phyloP scores from a whole-genome alignment of 345 rosid species.

The Geranium brycei region DNA sequence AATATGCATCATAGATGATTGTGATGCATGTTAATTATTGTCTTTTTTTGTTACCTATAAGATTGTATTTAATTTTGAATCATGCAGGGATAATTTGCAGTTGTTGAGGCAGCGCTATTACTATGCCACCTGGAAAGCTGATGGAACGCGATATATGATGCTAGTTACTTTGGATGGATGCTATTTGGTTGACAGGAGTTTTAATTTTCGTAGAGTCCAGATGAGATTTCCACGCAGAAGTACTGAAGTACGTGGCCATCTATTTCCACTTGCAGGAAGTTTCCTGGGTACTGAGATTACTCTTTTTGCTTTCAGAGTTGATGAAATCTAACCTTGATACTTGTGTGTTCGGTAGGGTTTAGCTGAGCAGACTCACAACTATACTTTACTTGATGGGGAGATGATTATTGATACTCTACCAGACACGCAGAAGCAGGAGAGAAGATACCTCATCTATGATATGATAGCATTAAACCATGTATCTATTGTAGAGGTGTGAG shows the following conservation, averaged over 20 bases:
- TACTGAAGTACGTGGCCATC: constrained; percentile 46
- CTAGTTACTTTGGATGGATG: constrained; percentile 81
- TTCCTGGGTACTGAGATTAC: constrained; percentile 4
- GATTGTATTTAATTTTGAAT: constrained; percentile 4
- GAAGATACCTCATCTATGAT: constrained; percentile 96
- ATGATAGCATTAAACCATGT: constrained; percentile 64
- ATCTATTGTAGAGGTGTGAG: constrained; percentile 69
- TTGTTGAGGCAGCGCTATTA: constrained; percentile 86
- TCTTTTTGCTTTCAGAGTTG: neutral
- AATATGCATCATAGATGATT: neutral
- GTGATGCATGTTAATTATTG: neutral
- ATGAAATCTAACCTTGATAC: constrained; percentile 11
- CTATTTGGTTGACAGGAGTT: constrained; percentile 74
- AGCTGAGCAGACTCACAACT: constrained; percentile 75
- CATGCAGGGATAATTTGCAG: constrained; percentile 78
- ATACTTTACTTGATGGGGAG: constrained; percentile 90
- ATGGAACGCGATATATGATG: constrained; percentile 98
- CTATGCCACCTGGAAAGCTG: constrained; percentile 99
- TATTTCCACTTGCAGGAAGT: constrained; percentile 6
- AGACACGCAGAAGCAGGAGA: constrained; percentile 81
- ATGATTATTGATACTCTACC: constrained; percentile 93
- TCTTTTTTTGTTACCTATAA: too few species aligned
- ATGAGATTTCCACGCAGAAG: constrained; percentile 88
- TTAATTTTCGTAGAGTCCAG: constrained; percentile 82
- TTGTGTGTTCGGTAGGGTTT: constrained; percentile 41